Conservation (phyloP, 2,329 filamentous ascomycete genomes). For the Zasmidium cellare region DNA sequence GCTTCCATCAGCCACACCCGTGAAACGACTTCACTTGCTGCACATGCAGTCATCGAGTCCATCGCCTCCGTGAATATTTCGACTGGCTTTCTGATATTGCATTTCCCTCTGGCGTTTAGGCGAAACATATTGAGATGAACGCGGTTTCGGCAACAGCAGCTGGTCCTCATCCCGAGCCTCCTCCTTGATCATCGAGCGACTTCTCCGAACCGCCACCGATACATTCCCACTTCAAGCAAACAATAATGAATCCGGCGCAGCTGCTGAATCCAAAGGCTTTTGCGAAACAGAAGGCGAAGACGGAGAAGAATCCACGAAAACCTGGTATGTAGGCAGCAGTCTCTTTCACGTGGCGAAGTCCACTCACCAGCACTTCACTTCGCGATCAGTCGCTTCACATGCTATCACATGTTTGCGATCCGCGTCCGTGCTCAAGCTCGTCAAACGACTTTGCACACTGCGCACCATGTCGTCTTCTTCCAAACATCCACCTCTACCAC, state of each 20-base stretch:
- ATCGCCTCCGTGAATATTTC: too few relatives aligned
- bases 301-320: constrained; percentile 21
- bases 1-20: too few relatives aligned
- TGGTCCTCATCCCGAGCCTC: neutral
- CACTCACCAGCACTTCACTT: constrained; percentile 11
- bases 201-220: neutral
- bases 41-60: too few relatives aligned
- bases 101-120: too few relatives aligned
- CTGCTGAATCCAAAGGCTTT: constrained; percentile 41
- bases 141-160: too few relatives aligned
- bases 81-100: too few relatives aligned
- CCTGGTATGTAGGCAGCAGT: constrained; percentile 32
- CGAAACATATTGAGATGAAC: too few relatives aligned
- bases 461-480: neutral
- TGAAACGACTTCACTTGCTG: too few relatives aligned
- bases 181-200: neutral
- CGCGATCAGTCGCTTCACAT: constrained; percentile 9
- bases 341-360: neutral
- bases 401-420: constrained; percentile 1
- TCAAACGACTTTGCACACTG: neutral
- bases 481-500: constrained; percentile 7
- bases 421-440: neutral
- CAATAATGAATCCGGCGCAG: constrained; percentile 35
- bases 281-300: constrained; percentile 33
- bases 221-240: neutral